These are phyloP conservation scores for Trypanosoma cruzi DNA, from an alignment of 208 protist genomes.

Conservation along the genomic window DNA sequence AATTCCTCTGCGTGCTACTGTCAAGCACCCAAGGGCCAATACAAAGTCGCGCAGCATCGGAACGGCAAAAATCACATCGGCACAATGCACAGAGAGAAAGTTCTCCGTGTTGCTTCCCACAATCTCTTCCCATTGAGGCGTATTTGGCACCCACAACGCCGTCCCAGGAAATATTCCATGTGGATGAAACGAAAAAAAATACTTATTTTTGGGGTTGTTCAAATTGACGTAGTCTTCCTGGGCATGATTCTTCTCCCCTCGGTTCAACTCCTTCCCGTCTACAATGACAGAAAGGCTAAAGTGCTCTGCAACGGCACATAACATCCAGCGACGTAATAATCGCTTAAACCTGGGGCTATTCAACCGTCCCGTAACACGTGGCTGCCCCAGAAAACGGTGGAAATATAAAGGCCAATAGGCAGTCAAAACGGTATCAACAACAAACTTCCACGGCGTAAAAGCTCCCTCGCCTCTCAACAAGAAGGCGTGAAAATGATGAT, in stretches of 20 bases:
- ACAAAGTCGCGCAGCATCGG: conserved; percentile 69
- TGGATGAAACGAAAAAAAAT: conserved; percentile 76
- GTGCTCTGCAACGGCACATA: conserved; percentile 55
- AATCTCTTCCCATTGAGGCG: conserved; percentile 38
- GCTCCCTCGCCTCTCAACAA: conserved; percentile 32
- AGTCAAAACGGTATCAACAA: conserved; percentile 40
- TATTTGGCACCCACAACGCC: conserved; percentile 41
- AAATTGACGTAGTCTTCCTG: conserved; percentile 35
- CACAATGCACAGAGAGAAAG: conserved; percentile 52
- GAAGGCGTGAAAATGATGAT: conserved; percentile 71
- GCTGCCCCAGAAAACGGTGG: conserved; percentile 48
- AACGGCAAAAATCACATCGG: conserved; percentile 65
- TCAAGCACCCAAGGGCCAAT: conserved; percentile 38
- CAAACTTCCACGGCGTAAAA: conserved; percentile 41
- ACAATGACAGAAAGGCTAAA: conserved; percentile 54
- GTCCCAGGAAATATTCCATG: conserved; percentile 79
- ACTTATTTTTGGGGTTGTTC: conserved; percentile 57
- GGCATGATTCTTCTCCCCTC: not conserved
- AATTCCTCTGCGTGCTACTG: conserved; percentile 50
- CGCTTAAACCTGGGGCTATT: conserved; percentile 26
- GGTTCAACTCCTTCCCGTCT: conserved; percentile 5
- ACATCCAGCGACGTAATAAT: conserved; percentile 65
- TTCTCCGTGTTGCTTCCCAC: conserved; percentile 40
- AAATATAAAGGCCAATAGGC: conserved; percentile 78
- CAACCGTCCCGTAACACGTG: conserved; percentile 62